These are phyloP conservation scores for Ulota crispa DNA, from an alignment of 225 moss, liverwort and hornwort species.

Conservation along the genomic window DNA sequence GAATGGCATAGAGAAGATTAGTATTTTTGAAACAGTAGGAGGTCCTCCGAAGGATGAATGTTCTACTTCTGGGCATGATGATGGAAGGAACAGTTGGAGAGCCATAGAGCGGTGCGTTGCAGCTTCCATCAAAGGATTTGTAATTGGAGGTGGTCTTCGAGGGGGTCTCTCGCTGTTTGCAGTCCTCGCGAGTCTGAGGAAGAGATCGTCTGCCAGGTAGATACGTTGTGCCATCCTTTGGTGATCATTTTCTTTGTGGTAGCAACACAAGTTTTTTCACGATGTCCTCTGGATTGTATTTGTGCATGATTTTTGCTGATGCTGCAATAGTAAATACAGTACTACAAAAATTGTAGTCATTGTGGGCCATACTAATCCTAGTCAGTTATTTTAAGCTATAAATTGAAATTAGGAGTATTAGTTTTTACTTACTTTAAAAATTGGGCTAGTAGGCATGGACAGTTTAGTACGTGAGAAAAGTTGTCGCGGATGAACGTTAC, in stretches of 20 bases:
- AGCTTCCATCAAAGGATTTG: slow-evolving; percentile 79
- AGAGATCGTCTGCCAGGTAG: slow-evolving; percentile 62
- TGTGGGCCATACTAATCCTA: background rate
- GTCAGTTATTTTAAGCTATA: background rate
- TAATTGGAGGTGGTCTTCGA: slow-evolving; percentile 87
- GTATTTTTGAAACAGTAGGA: slow-evolving; percentile 48
- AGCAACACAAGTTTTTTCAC: background rate
- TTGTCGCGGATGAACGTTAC: background rate
- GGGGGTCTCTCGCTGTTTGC: slow-evolving; percentile 76
- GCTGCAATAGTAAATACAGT: background rate
- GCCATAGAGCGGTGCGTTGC: slow-evolving; percentile 80
- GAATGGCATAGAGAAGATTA: slow-evolving; percentile 55
- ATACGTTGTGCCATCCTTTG: slow-evolving; percentile 24
- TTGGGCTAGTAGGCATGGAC: background rate
- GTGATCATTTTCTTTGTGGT: background rate
- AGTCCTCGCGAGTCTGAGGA: slow-evolving; percentile 65
- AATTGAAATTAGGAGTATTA: background rate
- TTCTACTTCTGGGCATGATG: slow-evolving; percentile 57
- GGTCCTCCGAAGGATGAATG: slow-evolving; percentile 49
- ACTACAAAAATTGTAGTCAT: background rate
- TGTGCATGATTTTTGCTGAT: background rate
- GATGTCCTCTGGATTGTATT: background rate
- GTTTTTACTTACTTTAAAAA: background rate
- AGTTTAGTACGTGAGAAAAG: background rate
- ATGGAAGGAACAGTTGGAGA: slow-evolving; percentile 52